Conservation (phyloP, 108 stramenopile genomes). For the Parmales sp. region DNA sequence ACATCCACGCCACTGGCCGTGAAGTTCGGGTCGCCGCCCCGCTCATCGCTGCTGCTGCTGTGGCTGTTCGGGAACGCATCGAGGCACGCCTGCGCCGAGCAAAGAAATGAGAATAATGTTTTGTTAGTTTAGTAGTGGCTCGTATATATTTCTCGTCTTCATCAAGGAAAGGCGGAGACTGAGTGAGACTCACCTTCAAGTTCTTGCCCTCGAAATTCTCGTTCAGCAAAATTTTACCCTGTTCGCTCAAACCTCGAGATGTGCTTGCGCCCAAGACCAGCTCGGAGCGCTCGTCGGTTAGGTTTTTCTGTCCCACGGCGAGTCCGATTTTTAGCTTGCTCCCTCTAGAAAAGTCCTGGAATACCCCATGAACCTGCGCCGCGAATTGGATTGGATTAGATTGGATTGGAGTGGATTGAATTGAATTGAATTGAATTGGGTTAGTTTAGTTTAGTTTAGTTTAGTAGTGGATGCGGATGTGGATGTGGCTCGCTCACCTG, state of each 20-base stretch:
- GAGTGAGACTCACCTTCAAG: slow-evolving; percentile 38
- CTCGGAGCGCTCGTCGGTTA: slow-evolving; percentile 50
- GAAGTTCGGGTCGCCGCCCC: slow-evolving; percentile 13
- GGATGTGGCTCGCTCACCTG: not conserved
- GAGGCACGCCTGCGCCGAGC: slow-evolving; percentile 23
- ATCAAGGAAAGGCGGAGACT: too few species aligned
- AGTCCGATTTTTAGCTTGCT: slow-evolving; percentile 69
- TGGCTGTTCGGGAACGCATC: not conserved
- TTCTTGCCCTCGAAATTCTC: slow-evolving; percentile 10
- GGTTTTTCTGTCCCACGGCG: slow-evolving; percentile 74
- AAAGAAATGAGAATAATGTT: slow-evolving; percentile 27
- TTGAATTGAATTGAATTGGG: too few species aligned
- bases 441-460: too few species aligned
- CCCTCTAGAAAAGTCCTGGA: slow-evolving; percentile 60
- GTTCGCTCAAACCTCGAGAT: not conserved
- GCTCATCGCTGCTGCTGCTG: slow-evolving; percentile 24
- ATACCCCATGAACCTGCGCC: slow-evolving; percentile 73
- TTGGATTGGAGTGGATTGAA: too few species aligned
- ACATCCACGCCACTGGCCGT: slow-evolving; percentile 67
- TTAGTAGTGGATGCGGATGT: too few species aligned
- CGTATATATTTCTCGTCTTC: too few species aligned
- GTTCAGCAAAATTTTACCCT: not conserved
- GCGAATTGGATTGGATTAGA: not conserved
- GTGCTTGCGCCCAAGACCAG: slow-evolving; percentile 28
- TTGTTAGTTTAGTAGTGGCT: too few species aligned